Evolutionary conservation across 202 grass and related monocot genomes (phyloP).

Genomic region (Dendrocalamus latiflorus): DNA sequence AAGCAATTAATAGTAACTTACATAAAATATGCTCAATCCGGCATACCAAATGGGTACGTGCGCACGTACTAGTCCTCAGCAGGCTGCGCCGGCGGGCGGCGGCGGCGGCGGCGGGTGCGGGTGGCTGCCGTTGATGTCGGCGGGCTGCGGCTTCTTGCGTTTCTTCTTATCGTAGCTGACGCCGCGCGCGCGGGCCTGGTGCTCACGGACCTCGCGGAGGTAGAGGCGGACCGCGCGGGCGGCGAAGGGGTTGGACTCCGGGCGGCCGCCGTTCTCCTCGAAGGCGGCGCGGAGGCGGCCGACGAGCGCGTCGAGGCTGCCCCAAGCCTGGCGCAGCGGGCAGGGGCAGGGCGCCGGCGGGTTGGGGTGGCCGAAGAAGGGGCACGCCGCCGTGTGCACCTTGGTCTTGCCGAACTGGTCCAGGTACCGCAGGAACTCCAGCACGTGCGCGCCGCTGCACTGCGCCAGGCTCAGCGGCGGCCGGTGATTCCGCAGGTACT

Average conservation of each 20-base stretch:
- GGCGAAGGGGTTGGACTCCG: constrained; percentile 85
- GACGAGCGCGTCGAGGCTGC: constrained; percentile 75
- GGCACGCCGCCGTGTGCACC: constrained; percentile 61
- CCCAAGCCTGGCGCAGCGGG: constrained; percentile 89
- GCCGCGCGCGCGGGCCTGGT: constrained; percentile 74
- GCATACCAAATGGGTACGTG: constrained; percentile 39
- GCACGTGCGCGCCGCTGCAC: constrained; percentile 82
- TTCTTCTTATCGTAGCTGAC: constrained; percentile 97
- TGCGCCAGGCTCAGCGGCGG: constrained; percentile 64
- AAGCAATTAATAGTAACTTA: constrained; percentile 42
- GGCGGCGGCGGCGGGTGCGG: constrained; percentile 28
- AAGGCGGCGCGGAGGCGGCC: constrained; percentile 77
- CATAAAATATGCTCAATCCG: constrained; percentile 63
- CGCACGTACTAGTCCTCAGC: constrained; percentile 25
- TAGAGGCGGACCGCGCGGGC: constrained; percentile 71
- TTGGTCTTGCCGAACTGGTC: constrained; percentile 98
- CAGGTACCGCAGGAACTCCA: constrained; percentile 81
- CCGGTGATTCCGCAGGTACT: constrained; percentile 77
- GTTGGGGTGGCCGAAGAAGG: constrained; percentile 85
- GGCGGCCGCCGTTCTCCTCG: constrained; percentile 82
- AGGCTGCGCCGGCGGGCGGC: constrained; percentile 39
- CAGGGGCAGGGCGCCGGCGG: constrained; percentile 85
- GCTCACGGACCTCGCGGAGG: constrained; percentile 87
- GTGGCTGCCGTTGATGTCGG: not conserved
- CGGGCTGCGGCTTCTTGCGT: constrained; percentile 61